Conservation (phyloP, 2,329 filamentous ascomycete genomes). For the Sporothrix euskadiensis region DNA sequence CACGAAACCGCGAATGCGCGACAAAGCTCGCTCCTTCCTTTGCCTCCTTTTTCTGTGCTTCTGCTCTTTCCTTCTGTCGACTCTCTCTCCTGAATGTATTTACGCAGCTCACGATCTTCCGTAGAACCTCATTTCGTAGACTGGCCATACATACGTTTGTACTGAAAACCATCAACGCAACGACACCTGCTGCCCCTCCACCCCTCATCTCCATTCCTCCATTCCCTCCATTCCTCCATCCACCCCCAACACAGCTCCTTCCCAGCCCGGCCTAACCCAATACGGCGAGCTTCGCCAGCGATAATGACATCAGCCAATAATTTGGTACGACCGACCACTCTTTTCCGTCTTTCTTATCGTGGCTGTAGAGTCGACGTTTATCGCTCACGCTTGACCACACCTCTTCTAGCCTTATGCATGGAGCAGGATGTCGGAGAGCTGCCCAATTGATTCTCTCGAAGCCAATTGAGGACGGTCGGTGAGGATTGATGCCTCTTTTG, state of each 20-base stretch:
- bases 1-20: constrained; percentile 23
- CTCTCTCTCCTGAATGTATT: neutral
- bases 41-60: neutral
- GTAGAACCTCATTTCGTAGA: neutral
- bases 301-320: constrained; percentile 22
- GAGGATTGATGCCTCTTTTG: neutral
- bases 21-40: neutral
- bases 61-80: neutral
- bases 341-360: neutral
- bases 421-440: neutral
- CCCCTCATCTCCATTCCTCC: neutral
- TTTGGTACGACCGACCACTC: neutral
- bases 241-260: neutral
- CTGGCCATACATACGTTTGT: neutral
- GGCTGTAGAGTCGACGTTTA: neutral
- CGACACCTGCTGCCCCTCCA: neutral
- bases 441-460: neutral
- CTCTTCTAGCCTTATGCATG: neutral
- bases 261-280: constrained; percentile 8
- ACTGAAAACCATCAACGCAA: neutral
- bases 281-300: constrained; percentile 2
- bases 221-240: neutral
- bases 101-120: neutral
- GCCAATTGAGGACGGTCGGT: neutral
- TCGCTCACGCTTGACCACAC: neutral